Evolutionary conservation across 1,284 basidiomycete genomes (phyloP).

Genomic region (Trichosporon faecale): DNA sequence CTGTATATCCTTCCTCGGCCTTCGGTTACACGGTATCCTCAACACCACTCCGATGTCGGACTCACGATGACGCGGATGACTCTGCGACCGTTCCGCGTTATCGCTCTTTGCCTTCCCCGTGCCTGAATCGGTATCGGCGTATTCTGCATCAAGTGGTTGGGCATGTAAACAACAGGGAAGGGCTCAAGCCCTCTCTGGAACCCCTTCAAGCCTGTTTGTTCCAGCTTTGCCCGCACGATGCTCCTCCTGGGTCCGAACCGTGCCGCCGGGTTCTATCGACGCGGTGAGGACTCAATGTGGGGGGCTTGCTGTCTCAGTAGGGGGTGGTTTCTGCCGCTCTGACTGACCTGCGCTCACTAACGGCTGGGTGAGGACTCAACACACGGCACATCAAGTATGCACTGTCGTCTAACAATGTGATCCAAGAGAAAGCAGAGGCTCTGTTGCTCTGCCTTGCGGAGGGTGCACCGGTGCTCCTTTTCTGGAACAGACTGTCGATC

Average conservation of each 20-base stretch:
- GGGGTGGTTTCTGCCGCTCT: not conserved
- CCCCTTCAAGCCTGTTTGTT: not conserved
- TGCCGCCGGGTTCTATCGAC: not conserved
- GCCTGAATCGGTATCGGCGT: not conserved
- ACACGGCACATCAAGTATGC: not conserved
- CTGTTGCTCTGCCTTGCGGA: no score
- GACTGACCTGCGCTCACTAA: not conserved
- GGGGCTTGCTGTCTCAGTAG: no score
- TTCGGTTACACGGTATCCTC: not conserved
- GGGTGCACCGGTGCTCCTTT: not conserved
- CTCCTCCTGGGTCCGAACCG: not conserved
- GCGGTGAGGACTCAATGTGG: not conserved
- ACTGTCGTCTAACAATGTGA: no score
- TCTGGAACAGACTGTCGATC: not conserved
- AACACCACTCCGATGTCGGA: not conserved
- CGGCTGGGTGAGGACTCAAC: not conserved
- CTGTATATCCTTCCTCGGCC: not conserved
- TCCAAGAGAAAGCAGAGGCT: no score
- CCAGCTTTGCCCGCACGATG: not conserved
- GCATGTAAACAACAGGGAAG: not conserved
- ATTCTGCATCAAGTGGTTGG: not conserved
- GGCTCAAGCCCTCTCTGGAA: not conserved
- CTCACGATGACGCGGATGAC: not conserved
- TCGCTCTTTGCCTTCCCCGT: not conserved
- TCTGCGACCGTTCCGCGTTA: not conserved